A percentile compares a stretch with the other conserved stretches of the same genome.
Evolutionary conservation across 495 filamentous ascomycete genomes (phyloP).

Genomic region (Talaromyces stipitatus): DNA sequence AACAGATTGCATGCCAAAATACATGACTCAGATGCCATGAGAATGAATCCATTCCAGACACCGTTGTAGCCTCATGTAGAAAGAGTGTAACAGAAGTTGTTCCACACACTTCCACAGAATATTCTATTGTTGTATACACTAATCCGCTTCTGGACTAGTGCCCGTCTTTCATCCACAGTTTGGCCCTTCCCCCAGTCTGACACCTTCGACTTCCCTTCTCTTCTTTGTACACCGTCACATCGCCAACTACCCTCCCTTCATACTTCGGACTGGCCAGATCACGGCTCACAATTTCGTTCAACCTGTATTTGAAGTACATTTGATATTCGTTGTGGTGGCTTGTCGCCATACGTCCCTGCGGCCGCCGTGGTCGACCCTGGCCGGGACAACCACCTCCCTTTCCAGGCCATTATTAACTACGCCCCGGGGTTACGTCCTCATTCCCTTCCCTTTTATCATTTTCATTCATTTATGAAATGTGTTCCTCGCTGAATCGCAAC

Average conservation of each 20-base stretch:
- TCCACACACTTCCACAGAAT: neutral
- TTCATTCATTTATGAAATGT: neutral
- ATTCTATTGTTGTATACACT: neutral
- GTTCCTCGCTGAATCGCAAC: conserved; percentile 5
- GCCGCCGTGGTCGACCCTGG: neutral
- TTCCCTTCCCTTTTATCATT: neutral
- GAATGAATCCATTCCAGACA: too few relatives aligned
- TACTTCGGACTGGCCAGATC: too few relatives aligned
- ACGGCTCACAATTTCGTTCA: too few relatives aligned
- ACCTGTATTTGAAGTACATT: too few relatives aligned
- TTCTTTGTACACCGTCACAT: neutral
- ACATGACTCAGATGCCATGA: too few relatives aligned
- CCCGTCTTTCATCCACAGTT: neutral
- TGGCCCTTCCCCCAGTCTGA: neutral
- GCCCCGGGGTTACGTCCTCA: neutral
- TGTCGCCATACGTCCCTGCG: too few relatives aligned
- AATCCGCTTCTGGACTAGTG: neutral
- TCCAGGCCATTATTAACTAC: too few relatives aligned
- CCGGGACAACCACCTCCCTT: neutral
- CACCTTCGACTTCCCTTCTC: neutral
- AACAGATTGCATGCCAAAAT: too few relatives aligned
- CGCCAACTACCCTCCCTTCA: neutral
- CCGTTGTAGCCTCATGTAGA: too few relatives aligned
- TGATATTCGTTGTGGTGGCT: too few relatives aligned
- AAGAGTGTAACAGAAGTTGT: neutral